Conservation (phyloP, 306 rosid species). For the peach (Prunus persica) region DNA sequence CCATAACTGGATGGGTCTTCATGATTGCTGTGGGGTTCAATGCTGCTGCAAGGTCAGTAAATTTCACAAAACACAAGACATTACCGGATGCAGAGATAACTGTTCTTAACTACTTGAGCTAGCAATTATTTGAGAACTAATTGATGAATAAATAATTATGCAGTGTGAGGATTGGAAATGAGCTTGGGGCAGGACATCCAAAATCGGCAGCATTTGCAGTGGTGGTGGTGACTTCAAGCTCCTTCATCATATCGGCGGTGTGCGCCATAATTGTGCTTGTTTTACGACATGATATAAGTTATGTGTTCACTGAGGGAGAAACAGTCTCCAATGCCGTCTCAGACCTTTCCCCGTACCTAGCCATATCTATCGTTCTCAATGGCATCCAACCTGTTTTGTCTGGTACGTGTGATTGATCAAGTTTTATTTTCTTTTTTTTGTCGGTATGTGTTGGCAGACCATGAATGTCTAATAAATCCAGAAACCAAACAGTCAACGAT, state of each 20-base stretch:
- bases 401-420: constrained; percentile 9
- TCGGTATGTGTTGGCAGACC: too few species aligned
- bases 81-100: accelerated
- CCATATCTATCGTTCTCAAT: constrained; percentile 38
- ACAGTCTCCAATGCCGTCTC: constrained; percentile 47
- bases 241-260: constrained; percentile 27
- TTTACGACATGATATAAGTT: constrained; percentile 35
- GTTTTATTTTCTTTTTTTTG: not conserved
- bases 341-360: constrained; percentile 39
- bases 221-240: constrained; percentile 26
- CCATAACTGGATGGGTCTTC: constrained; percentile 39
- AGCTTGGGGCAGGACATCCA: constrained; percentile 59
- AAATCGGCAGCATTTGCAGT: constrained; percentile 47
- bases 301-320: constrained; percentile 35
- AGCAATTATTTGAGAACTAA: too few species aligned
- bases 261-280: constrained; percentile 31
- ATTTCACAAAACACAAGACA: not conserved
- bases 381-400: constrained; percentile 55
- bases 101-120: too few species aligned
- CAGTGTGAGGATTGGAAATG: constrained; percentile 58
- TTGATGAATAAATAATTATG: not conserved
- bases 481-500: too few species aligned
- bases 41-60: constrained; percentile 52
- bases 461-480: too few species aligned
- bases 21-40: constrained; percentile 54